Conservation (phyloP, 1,284 basidiomycete genomes). For the Trichosporon ovoides region DNA sequence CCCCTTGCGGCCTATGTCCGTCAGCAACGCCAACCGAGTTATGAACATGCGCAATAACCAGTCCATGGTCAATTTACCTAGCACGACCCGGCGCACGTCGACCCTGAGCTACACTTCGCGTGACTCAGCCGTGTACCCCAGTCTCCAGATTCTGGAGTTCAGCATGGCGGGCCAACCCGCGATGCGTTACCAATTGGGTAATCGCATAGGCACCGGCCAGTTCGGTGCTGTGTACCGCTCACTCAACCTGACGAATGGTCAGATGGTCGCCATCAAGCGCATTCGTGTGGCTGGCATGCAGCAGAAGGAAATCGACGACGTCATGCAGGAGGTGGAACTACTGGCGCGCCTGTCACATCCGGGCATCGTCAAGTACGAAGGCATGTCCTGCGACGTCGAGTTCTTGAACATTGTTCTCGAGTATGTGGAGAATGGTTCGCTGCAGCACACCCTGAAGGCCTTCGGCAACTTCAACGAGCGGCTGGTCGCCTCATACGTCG, state of each 20-base stretch:
- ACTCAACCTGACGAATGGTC: slow-evolving; percentile 81
- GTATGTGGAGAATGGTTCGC: slow-evolving; percentile 90
- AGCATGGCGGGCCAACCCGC: slow-evolving; percentile 67
- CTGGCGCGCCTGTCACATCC: slow-evolving; percentile 83
- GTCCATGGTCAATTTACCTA: slow-evolving; percentile 35
- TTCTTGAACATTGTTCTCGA: slow-evolving; percentile 86
- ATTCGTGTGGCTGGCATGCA: slow-evolving; percentile 79
- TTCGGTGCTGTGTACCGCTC: slow-evolving; percentile 94
- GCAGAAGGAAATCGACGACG: slow-evolving; percentile 74
- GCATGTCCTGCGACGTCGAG: slow-evolving; percentile 82
- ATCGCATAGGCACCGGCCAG: slow-evolving; percentile 92
- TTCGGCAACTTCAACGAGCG: slow-evolving; percentile 87
- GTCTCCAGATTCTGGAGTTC: slow-evolving; percentile 70
- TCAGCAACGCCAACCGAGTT: slow-evolving; percentile 11
- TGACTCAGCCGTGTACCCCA: slow-evolving; percentile 50
- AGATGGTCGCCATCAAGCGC: slow-evolving; percentile 91
- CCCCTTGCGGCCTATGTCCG: slow-evolving; percentile 5
- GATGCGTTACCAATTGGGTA: slow-evolving; percentile 84
- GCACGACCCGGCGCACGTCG: slow-evolving; percentile 19
- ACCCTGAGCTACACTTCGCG: slow-evolving; percentile 24
- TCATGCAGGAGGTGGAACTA: slow-evolving; percentile 89
- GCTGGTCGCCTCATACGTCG: slow-evolving; percentile 81
- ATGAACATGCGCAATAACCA: slow-evolving; percentile 28
- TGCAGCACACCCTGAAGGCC: slow-evolving; percentile 81
- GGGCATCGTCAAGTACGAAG: slow-evolving; percentile 88